Evolutionary conservation across 202 grass and related monocot species (phyloP).

Genomic region (Setaria viridis): DNA sequence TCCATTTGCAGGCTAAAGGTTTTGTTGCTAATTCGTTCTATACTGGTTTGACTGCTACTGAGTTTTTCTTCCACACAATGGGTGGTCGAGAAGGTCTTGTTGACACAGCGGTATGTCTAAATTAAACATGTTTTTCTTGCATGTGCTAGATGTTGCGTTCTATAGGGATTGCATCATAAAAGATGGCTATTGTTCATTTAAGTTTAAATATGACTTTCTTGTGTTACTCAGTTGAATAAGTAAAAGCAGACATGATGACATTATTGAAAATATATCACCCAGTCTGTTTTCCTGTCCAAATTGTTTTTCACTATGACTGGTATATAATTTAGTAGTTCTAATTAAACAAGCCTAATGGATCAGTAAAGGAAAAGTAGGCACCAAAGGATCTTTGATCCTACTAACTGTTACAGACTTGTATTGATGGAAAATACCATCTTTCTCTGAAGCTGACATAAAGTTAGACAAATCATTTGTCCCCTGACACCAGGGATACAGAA

Average conservation of each 20-base stretch:
- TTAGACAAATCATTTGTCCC: not conserved
- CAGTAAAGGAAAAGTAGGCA: conserved; percentile 14
- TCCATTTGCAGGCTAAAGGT: conserved; percentile 82
- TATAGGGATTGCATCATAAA: conserved; percentile 20
- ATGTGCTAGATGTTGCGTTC: conserved; percentile 12
- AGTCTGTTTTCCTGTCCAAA: not conserved
- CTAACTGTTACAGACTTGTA: conserved; percentile 15
- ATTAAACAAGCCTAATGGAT: not conserved
- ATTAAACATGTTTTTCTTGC: conserved; percentile 34
- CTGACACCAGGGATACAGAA: conserved; percentile 14
- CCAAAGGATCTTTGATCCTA: conserved; percentile 21
- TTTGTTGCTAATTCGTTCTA: conserved; percentile 99
- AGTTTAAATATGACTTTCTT: conserved; percentile 25
- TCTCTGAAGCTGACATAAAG: conserved; percentile 4
- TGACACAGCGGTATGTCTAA: conserved; percentile 85
- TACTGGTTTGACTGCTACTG: conserved; percentile 87
- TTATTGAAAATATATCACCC: not conserved
- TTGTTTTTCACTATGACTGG: not conserved
- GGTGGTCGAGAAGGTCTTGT: conserved; percentile 98
- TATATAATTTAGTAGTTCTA: conserved; percentile 26
- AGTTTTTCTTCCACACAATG: conserved; percentile 99
- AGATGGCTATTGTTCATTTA: not conserved
- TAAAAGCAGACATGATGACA: not conserved
- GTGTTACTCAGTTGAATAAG: conserved; percentile 29
- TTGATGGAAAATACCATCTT: not conserved